Base-by-base conservation (phyloP, 345 rosid genomes). In the Melastoma malabathricum region DNA sequence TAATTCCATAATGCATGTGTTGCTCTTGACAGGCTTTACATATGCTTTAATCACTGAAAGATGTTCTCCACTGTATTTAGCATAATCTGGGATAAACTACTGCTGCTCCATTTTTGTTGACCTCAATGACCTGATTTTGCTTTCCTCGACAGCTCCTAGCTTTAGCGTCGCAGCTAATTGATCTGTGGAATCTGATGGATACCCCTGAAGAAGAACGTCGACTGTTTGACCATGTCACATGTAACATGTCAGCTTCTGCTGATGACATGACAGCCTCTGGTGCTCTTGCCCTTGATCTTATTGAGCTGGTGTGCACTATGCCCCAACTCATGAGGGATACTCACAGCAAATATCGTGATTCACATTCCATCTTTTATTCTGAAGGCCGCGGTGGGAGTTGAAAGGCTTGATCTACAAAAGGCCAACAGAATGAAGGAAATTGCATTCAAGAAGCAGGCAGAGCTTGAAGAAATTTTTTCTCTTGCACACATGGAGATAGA, bases 151-250 rank as follows among this genome's bases (percentile, higher is more conserved):
- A 92, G 99, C 97, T 93, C 65, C 97, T 88, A 83, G 97, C 88
- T 64, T 79, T 88, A 39, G 86, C 94, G 44, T 69, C 79, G 54
- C 95, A 84, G 73, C 72, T 93, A 46, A 65, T 69, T 72, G 99
- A 93, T 63, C 83, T 88, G 44, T 93, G 99, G 99, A 88, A 88
- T 68, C 79, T 93, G 70, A 93, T 93, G 99, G 99, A 93, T 67
- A 88, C 97, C 44, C 72, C 95, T 10, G 70, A 48, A 15, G 97
- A 93, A 63, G 99, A 88, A 54, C 72, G 99, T 52, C 66, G 64
- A 53, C 65, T 83, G 60, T 93, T 88, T 60, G 78, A 81, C 62
- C 95, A 88, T 64, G 90, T 93, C 56, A 93, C 94, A 44, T 73
- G 99, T 66, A 77, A 88, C 83, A 72, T 81, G 20, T 73, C 81